Evolutionary conservation across 805 yeast species (phyloP), one percentile per base, ranked within the genome.

Genomic region (Pichia nanzhaoensis): DNA sequence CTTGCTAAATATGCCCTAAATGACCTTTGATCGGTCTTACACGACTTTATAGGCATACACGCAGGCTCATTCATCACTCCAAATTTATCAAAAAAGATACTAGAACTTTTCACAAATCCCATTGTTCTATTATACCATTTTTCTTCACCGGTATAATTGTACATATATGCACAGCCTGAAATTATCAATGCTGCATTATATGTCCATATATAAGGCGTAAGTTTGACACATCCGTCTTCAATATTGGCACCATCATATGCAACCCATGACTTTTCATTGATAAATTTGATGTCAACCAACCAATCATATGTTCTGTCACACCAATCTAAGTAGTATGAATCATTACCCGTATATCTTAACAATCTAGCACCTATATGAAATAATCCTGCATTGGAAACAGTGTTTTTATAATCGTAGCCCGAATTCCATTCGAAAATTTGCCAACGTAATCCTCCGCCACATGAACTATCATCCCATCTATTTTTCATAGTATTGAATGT

Each of bases 401-500:
- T 70, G 63, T 91, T 91, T 64, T 91, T 91, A 66, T 91, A 91
- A 63, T 86, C 84, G 62, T 89, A 91, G 50, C 98, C 99, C 6
- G 87, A 74, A 62, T 91, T 91, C 95, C 96, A 90, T 46, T 82
- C 74, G 68, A 82, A 91, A 57, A 91, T 91, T 69, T 91, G 98
- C 98, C 98, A 91, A 65, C 97, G 74, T 49, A 91, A 67, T 1
- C 99, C 98, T 48, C 99, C 98, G 37, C 72, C 75, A 67, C 99
- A 91, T 45, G 69, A 57, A 3, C 55, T 60, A 7, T 61, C 53
- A 63, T 90, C 96, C 99, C 98, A 91, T 63, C 97, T 77, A 27
- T 71, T 66, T 34, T 85, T 80, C 95, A 91, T 90, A 31, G 95
- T 83, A 62, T 90, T 87, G 68, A 83, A 91, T 14, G 87, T 84